phyloP scores from a whole-genome alignment of 805 yeast species.

The Kodamaea sagamina region DNA sequence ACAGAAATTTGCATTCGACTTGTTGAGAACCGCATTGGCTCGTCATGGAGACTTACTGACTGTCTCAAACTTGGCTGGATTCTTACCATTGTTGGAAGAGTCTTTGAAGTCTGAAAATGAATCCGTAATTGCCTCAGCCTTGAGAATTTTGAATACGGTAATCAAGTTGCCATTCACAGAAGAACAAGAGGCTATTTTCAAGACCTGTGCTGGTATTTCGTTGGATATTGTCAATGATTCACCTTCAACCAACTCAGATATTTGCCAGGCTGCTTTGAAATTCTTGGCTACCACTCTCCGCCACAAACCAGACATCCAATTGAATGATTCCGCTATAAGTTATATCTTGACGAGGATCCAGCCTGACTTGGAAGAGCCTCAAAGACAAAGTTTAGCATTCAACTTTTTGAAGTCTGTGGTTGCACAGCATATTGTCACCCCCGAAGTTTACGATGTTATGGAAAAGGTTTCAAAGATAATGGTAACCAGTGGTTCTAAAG shows the following conservation, averaged over 20 bases:
- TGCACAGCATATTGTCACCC: conserved; percentile 68
- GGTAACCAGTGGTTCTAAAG: conserved; percentile 85
- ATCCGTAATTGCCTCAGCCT: conserved; percentile 67
- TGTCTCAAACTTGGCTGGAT: conserved; percentile 63
- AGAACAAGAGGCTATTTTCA: conserved; percentile 53
- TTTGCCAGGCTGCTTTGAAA: conserved; percentile 78
- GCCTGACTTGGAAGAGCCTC: conserved; percentile 90
- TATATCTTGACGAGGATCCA: conserved; percentile 69
- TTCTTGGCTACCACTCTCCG: conserved; percentile 73
- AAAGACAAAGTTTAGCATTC: conserved; percentile 84
- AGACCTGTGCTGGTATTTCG: conserved; percentile 59
- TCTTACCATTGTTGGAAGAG: conserved; percentile 68
- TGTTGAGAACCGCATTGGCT: conserved; percentile 68
- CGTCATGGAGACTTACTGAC: conserved; percentile 62
- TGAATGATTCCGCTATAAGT: conserved; percentile 72
- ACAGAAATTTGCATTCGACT: conserved; percentile 75
- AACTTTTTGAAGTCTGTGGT: conserved; percentile 79
- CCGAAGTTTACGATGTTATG: conserved; percentile 89
- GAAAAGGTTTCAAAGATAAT: conserved; percentile 77
- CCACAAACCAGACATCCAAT: conserved; percentile 60
- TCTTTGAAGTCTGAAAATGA: conserved; percentile 71
- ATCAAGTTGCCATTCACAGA: conserved; percentile 63
- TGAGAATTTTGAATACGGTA: conserved; percentile 61
- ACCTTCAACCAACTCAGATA: conserved; percentile 74
- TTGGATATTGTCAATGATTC: conserved; percentile 68